Percentiles rank a stretch among this genome's conserved stretches.
Conservation (phyloP, 2,329 filamentous ascomycete species). For the Catunica adiposa region DNA sequence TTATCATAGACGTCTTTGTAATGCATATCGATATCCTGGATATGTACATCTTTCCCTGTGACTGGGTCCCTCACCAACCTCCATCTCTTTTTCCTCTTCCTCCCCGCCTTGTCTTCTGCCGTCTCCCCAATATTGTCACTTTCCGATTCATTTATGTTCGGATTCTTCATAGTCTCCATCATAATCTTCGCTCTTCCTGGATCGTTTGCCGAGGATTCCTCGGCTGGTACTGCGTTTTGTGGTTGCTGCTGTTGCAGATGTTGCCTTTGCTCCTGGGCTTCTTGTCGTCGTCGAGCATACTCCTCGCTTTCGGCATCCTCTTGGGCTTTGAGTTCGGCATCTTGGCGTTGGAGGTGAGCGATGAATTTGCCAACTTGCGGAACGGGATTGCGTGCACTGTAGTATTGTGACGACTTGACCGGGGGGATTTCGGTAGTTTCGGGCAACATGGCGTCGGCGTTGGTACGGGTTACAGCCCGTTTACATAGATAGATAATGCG, state of each 20-base stretch:
- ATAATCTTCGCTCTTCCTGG: slow-evolving; percentile 1
- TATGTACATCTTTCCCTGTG: slow-evolving; percentile 70
- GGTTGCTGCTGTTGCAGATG: not conserved
- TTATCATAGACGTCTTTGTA: slow-evolving; percentile 54
- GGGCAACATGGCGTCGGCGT: too few relatives aligned
- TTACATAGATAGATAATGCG: too few relatives aligned
- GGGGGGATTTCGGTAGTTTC: too few relatives aligned
- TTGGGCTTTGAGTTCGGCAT: slow-evolving; percentile 54
- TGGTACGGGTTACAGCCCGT: too few relatives aligned
- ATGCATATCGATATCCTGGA: slow-evolving; percentile 61
- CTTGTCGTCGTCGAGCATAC: not conserved
- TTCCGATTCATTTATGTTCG: slow-evolving; percentile 15
- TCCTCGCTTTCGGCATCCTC: slow-evolving; percentile 25
- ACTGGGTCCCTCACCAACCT: slow-evolving; percentile 70
- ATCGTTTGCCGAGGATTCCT: not conserved
- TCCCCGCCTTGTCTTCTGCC: slow-evolving; percentile 20
- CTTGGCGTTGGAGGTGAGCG: slow-evolving; percentile 60
- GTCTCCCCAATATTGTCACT: slow-evolving; percentile 16
- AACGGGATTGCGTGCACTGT: slow-evolving; percentile 68
- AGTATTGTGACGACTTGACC: slow-evolving; percentile 38
- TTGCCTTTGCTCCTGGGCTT: too few relatives aligned
- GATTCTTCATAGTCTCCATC: slow-evolving; percentile 22
- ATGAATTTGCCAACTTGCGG: slow-evolving; percentile 80
- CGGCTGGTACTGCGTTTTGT: not conserved
- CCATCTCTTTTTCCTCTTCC: slow-evolving; percentile 39